Percentiles rank a stretch among this genome's conserved stretches.
Conservation (phyloP, 345 rosid species). For the Durio zibethinus region DNA sequence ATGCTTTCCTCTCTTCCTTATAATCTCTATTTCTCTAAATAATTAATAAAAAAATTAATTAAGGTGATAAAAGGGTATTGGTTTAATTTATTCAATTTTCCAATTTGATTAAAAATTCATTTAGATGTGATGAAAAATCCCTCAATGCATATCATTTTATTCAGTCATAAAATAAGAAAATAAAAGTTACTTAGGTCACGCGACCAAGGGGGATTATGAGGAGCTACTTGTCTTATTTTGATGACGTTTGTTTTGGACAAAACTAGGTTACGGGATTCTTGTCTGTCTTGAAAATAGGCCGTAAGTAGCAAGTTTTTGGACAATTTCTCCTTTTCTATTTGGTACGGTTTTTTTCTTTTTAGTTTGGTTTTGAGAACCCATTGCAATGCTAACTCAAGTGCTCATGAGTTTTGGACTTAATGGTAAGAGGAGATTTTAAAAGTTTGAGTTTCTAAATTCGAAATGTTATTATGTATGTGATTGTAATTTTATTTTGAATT, state of each 20-base stretch:
- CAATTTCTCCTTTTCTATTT: not conserved
- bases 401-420: too few species aligned
- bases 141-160: too few species aligned
- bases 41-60: not conserved
- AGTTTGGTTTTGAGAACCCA: not conserved
- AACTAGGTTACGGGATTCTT: not conserved
- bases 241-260: conserved; percentile 8
- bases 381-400: not conserved
- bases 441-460: too few species aligned
- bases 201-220: too few species aligned
- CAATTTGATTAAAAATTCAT: not conserved
- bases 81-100: not conserved
- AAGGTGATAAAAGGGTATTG: not conserved
- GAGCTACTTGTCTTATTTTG: not conserved
- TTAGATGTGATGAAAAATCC: too few species aligned
- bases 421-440: too few species aligned
- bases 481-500: too few species aligned
- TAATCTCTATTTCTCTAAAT: conserved; percentile 7
- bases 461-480: too few species aligned
- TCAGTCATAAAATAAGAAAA: too few species aligned
- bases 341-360: not conserved
- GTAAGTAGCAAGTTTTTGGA: not conserved
- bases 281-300: not conserved
- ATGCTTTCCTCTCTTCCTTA: conserved; percentile 15
- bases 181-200: too few species aligned